Evolutionary conservation across 2,329 filamentous ascomycete genomes (phyloP).

Genomic region (Dothiorella sarmentorum): DNA sequence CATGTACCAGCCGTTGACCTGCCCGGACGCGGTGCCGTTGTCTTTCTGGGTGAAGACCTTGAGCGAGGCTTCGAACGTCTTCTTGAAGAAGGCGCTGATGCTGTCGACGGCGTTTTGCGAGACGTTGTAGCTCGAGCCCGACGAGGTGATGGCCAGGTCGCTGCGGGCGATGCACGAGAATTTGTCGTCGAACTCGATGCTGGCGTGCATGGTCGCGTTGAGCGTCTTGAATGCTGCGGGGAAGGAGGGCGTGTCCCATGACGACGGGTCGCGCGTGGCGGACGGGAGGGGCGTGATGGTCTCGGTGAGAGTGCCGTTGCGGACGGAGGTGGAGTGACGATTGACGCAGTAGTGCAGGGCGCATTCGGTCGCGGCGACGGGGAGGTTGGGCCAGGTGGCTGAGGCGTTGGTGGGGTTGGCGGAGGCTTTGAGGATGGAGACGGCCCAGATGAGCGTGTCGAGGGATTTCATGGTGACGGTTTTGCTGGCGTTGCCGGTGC

Average conservation of each 20-base stretch:
- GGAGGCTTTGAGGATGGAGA: neutral
- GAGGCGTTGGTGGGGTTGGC: neutral
- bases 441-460: constrained; percentile 17
- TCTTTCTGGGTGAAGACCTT: neutral
- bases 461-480: constrained; percentile 5
- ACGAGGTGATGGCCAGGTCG: neutral
- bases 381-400: constrained; percentile 2
- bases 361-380: constrained; percentile 17
- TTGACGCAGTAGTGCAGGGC: constrained; percentile 22
- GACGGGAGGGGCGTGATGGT: neutral
- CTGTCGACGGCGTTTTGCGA: constrained; percentile 17
- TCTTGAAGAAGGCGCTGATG: constrained; percentile 17
- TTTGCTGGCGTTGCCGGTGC: neutral
- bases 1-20: constrained; percentile 17
- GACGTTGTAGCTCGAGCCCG: constrained; percentile 16
- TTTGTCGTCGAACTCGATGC: constrained; percentile 11
- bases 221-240: neutral
- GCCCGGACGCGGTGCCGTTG: neutral
- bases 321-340: constrained; percentile 6
- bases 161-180: constrained; percentile 8
- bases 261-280: neutral
- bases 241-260: neutral
- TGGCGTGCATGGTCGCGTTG: neutral
- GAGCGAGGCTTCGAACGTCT: neutral
- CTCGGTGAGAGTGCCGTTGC: constrained; percentile 2